Evolutionary conservation across 179 eudicot genomes (phyloP).

Genomic region (Spergularia azorica): DNA sequence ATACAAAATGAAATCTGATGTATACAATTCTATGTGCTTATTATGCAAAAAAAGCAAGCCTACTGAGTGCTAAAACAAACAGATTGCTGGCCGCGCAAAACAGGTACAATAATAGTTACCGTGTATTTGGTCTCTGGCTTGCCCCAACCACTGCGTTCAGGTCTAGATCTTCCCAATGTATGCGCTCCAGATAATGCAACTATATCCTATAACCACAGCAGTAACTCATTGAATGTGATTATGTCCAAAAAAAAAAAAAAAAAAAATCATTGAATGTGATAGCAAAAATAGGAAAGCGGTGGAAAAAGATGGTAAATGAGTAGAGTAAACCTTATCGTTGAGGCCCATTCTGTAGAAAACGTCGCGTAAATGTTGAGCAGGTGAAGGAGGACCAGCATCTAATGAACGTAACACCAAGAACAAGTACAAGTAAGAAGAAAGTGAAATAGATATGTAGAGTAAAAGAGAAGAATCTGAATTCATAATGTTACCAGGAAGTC

Average conservation of each 20-base stretch:
- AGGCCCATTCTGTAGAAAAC: slow-evolving; percentile 97
- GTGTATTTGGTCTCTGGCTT: slow-evolving; percentile 96
- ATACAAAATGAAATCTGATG: no score
- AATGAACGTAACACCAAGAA: slow-evolving; percentile 22
- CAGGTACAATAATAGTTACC: slow-evolving; percentile 40
- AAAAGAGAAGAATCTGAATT: no score
- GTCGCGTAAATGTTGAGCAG: slow-evolving; percentile 88
- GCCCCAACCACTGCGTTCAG: slow-evolving; percentile 99
- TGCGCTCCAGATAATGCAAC: slow-evolving; percentile 96
- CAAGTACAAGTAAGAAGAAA: slow-evolving; percentile 6
- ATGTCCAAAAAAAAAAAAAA: no score
- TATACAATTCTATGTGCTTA: no score
- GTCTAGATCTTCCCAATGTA: slow-evolving; percentile 93
- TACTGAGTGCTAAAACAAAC: neutral
- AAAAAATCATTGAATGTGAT: slow-evolving; percentile 22
- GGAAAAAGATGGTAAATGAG: slow-evolving; percentile 7
- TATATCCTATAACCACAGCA: slow-evolving; percentile 56
- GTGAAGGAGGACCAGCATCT: slow-evolving; percentile 99
- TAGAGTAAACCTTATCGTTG: slow-evolving; percentile 69
- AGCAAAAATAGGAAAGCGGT: slow-evolving; percentile 10
- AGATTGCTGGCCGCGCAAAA: neutral
- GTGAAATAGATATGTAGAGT: neutral
- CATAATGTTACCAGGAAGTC: slow-evolving; percentile 80
- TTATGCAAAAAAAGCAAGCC: no score
- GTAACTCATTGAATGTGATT: slow-evolving; percentile 23